Base-by-base conservation (phyloP, 257 asterid genomes). In the Ehretia macrophylla region DNA sequence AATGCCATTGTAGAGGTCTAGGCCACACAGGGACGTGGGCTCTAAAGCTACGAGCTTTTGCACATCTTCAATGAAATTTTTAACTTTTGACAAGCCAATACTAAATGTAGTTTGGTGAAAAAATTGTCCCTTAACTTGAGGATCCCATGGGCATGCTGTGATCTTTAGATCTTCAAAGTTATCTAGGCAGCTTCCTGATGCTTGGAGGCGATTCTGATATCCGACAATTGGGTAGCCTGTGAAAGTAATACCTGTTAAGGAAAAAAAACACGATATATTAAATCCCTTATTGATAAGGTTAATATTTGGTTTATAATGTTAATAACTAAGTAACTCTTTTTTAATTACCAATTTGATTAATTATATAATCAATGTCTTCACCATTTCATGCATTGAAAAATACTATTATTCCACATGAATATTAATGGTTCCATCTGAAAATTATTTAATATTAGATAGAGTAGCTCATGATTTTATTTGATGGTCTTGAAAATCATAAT, bases 131-230 rank as follows among this genome's bases (percentile, higher is more conserved):
- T 52, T 52, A 11, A 50, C 40, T 62, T 23, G 50, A 11, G 67
- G 58, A 37, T 62, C 59, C 67, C 67, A 62, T 51, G 67, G 58
- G 23, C 67, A 62, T 6, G 67, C 46, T 18, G 67, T 62, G n/a
- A 59, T 23, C 18, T 14, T 14, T 50, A 12, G 48, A 18, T 52
- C 39, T 1, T 49, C 35, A 17, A 45, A 38, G 51, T 59, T 62
- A 14, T 62, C 58, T 5, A 62, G 59, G 49, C 67, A 62, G 14
- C 55, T n/a, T 14, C 59, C 67, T 32, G 67, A 62, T 37, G 67
- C 20, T 62, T 62, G 67, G 42, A 62, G 67, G 45, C 40, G 47
- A 51, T 62, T 50, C 19, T 51, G 32, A 12, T 10, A 62, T 62
- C 67, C 67, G 3, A 62, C 58, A 5, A 62, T 54, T 14, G 67